phyloP scores from a whole-genome alignment of 73 alveolate genomes.

The Stentor coeruleus region DNA sequence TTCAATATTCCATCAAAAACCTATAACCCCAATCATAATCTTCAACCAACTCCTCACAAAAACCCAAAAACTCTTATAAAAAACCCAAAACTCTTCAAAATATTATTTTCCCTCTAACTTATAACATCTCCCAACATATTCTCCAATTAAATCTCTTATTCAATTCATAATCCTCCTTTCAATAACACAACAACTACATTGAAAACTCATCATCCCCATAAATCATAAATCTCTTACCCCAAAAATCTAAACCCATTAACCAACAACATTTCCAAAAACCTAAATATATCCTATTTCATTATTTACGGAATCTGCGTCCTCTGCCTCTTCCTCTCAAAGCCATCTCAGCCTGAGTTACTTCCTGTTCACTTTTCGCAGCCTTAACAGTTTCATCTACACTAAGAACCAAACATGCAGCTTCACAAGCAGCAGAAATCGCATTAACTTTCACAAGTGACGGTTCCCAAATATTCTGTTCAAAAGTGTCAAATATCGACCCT shows the following conservation, averaged over 20 bases:
- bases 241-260: background rate
- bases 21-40: too few relatives aligned
- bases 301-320: slow-evolving; percentile 19
- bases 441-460: slow-evolving; percentile 72
- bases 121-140: background rate
- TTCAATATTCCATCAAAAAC: too few relatives aligned
- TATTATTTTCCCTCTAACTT: background rate
- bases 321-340: slow-evolving; percentile 12
- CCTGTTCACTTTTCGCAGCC: slow-evolving; percentile 75
- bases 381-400: slow-evolving; percentile 93
- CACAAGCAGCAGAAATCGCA: slow-evolving; percentile 84
- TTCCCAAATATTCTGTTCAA: slow-evolving; percentile 74
- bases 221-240: background rate
- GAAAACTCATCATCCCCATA: background rate
- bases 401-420: slow-evolving; percentile 90
- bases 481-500: slow-evolving; percentile 67
- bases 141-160: background rate
- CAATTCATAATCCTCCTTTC: too few relatives aligned
- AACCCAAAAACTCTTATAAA: too few relatives aligned
- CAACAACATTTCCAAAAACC: too few relatives aligned
- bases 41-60: too few relatives aligned
- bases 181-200: background rate
- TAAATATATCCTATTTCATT: background rate
- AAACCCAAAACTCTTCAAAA: too few relatives aligned
- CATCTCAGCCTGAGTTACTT: background rate